These are phyloP conservation scores for Elsinoe fawcettii DNA, from an alignment of 2,329 filamentous ascomycete species.

Conservation along the genomic window DNA sequence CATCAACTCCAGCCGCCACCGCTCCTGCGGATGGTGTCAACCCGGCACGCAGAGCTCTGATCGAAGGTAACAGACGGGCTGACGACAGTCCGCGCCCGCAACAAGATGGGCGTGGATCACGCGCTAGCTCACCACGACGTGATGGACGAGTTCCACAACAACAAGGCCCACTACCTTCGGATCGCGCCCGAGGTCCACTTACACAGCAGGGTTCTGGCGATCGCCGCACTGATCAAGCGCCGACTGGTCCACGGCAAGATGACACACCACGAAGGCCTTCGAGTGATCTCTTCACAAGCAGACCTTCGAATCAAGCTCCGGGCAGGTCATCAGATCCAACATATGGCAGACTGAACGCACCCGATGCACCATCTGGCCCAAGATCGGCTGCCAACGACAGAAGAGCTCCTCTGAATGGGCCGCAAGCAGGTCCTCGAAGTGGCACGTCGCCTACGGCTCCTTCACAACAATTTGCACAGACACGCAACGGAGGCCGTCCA, in stretches of 20 bases:
- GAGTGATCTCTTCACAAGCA: not conserved
- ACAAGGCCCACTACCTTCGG: slow-evolving; percentile 29
- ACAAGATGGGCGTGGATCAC: slow-evolving; percentile 24
- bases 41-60: slow-evolving; percentile 37
- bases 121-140: slow-evolving; percentile 20
- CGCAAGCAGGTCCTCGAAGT: slow-evolving; percentile 30
- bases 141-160: slow-evolving; percentile 31
- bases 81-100: slow-evolving; percentile 23
- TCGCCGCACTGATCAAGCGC: slow-evolving; percentile 36
- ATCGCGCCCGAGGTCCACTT: slow-evolving; percentile 27
- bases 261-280: not conserved
- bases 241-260: slow-evolving; percentile 44
- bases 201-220: slow-evolving; percentile 23
- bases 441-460: slow-evolving; percentile 30
- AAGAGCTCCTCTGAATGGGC: slow-evolving; percentile 31
- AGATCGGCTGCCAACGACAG: slow-evolving; percentile 22
- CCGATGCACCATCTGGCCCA: slow-evolving; percentile 49
- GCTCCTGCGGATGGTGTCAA: slow-evolving; percentile 27
- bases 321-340: slow-evolving; percentile 33
- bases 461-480: slow-evolving; percentile 22
- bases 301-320: not conserved
- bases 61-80: slow-evolving; percentile 28
- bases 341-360: slow-evolving; percentile 43
- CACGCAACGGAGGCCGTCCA: slow-evolving; percentile 14
- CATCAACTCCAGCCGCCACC: not conserved